phyloP scores from a whole-genome alignment of 2,329 filamentous ascomycete species.

The Aspergillus neotritici region DNA sequence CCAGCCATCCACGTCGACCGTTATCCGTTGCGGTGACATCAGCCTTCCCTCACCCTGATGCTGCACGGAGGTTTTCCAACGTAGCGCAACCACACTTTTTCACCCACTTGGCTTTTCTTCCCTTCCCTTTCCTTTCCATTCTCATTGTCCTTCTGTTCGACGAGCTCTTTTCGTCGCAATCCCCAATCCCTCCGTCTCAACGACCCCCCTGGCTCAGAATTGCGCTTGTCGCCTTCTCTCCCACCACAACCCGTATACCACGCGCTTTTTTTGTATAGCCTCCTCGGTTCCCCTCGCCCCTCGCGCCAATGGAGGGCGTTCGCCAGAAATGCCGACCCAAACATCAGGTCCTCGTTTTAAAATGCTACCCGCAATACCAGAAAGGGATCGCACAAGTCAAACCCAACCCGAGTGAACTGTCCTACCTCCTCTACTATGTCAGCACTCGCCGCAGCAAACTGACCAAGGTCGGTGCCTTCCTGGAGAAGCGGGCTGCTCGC shows the following conservation, averaged over 20 bases:
- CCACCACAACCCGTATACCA: not conserved
- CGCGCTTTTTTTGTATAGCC: not conserved
- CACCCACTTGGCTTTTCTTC: too few relatives aligned
- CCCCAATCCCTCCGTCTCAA: too few relatives aligned
- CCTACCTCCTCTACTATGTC: constrained; percentile 94
- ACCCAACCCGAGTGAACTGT: constrained; percentile 93
- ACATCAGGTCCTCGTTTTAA: constrained; percentile 91
- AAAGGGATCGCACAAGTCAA: constrained; percentile 91
- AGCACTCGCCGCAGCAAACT: constrained; percentile 92
- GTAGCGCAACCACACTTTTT: too few relatives aligned
- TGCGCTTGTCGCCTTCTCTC: not conserved
- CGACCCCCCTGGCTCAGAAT: too few relatives aligned
- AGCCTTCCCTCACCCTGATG: too few relatives aligned
- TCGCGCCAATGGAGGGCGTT: constrained; percentile 48
- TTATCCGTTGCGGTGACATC: too few relatives aligned
- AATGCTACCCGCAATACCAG: constrained; percentile 89
- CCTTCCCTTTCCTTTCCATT: too few relatives aligned
- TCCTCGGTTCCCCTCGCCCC: constrained; percentile 6
- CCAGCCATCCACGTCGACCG: too few relatives aligned
- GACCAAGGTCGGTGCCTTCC: constrained; percentile 88
- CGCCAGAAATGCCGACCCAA: constrained; percentile 71
- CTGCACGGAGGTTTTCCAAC: too few relatives aligned
- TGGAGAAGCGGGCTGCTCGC: constrained; percentile 87
- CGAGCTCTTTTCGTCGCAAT: too few relatives aligned
- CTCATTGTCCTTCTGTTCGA: too few relatives aligned